Evolutionary conservation across 1,139 yeast genomes (phyloP), one percentile per base, ranked within the genome.

Genomic region (Candida anutae): DNA sequence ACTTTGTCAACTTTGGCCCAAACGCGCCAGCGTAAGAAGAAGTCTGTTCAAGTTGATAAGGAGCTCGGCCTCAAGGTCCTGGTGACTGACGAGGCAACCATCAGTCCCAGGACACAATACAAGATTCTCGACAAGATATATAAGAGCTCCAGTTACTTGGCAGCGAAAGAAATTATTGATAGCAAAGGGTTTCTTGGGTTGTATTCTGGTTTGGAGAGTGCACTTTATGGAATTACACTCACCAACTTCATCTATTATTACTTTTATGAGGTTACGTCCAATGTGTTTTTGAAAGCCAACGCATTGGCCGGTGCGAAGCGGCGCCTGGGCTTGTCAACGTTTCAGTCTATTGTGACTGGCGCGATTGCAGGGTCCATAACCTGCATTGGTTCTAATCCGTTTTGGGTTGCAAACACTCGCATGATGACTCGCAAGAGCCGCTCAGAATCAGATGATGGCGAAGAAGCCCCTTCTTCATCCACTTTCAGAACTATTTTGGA

Each of bases 351-450:
- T 44, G 37, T 71, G 4, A 78, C 88, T 3, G 95, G 95, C 12
- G 81, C 93, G 1, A 63, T 83, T 43, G 94, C 96, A 2, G 96
- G 97, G 0, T 72, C 88, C 6, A 72, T 87, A 24, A 85, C 96
- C 3, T 83, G 88, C 33, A 62, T 83, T 14, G 70, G 81, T 12
- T 78, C 95, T n/a, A 88, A 88, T 55, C 97, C 97, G 20, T 77
- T 87, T 43, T 87, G 97, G 97, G 94, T 85, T 21, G 93, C 90
- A 31, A 85, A 85, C 50, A 85, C 95, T 2, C 67, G 95, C 35
- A 62, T 64, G 55, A 77, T 81, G 78, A 81, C 94, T 4, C 80
- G 63, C 22, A 56, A 60, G 38, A 58, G 59, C 36, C 49, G 50
- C 39, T 50, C 55, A 31, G 51, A 44, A 37, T 61, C 40, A 43